Percentiles rank a stretch among this genome's conserved stretches.
phyloP scores from a whole-genome alignment of 345 rosid species.

The Melaleuca quinquenervia region DNA sequence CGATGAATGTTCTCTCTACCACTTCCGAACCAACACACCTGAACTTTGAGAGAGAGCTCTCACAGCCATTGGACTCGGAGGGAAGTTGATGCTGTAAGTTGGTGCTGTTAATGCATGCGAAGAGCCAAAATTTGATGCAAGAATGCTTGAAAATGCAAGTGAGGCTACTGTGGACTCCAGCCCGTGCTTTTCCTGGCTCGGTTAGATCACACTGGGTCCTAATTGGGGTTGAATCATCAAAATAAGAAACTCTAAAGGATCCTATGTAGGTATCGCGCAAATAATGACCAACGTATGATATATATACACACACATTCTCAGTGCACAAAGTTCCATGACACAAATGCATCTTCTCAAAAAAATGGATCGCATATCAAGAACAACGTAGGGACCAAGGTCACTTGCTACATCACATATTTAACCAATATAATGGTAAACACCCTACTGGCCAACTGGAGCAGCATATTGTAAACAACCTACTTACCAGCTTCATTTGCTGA shows the following conservation, averaged over 20 bases:
- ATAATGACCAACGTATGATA: neutral
- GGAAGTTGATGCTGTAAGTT: neutral
- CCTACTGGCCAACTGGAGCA: neutral
- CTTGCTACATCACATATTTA: neutral
- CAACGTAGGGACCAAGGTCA: neutral
- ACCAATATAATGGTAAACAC: neutral
- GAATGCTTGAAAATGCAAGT: neutral
- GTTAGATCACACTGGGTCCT: neutral
- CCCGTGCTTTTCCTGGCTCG: neutral
- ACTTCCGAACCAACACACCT: neutral
- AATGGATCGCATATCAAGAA: neutral
- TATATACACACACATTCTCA: neutral
- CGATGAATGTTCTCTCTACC: neutral
- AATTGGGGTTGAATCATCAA: neutral
- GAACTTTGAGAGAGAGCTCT: neutral
- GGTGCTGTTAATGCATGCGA: neutral
- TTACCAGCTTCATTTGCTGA: constrained; percentile 6
- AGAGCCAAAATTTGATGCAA: neutral
- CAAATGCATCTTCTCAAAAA: neutral
- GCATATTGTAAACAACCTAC: neutral
- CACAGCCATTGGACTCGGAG: neutral
- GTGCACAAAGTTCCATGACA: neutral
- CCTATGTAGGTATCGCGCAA: neutral
- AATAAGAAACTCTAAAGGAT: neutral
- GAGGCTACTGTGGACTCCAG: neutral